These are phyloP conservation scores for Calocybe cyanea DNA, from an alignment of 768 basidiomycete species.

Conservation along the genomic window DNA sequence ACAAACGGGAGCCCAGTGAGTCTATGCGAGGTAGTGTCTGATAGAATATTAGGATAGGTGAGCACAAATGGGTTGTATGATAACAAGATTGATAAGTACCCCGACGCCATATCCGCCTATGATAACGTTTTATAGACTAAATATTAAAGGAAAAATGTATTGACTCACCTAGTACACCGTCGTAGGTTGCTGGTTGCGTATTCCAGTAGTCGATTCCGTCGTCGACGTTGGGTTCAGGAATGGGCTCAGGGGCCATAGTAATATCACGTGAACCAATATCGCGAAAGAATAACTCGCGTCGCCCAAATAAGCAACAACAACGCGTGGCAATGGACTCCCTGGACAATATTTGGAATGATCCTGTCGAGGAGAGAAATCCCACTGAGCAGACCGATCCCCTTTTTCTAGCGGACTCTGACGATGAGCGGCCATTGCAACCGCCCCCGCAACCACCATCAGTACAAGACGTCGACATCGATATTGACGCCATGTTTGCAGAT, in stretches of 20 bases:
- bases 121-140: constrained; percentile 16
- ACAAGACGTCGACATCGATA: constrained; percentile 45
- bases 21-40: constrained; percentile 90
- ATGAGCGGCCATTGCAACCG: constrained; percentile 30
- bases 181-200: constrained; percentile 71
- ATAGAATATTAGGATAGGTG: constrained; percentile 11
- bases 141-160: background rate
- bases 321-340: constrained; percentile 42
- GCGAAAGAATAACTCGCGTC: constrained; percentile 18
- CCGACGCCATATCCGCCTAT: constrained; percentile 41
- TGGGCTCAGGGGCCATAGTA: no score
- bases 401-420: constrained; percentile 60
- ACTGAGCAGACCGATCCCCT: constrained; percentile 26
- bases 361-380: constrained; percentile 29
- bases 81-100: constrained; percentile 40
- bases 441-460: constrained; percentile 27
- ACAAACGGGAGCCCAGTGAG: constrained; percentile 83
- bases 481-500: constrained; percentile 38
- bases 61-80: constrained; percentile 6
- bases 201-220: constrained; percentile 88
- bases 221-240: constrained; percentile 54
- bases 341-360: constrained; percentile 61
- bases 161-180: constrained; percentile 79
- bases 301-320: constrained; percentile 36
- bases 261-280: no score